A percentile compares a stretch with the other conserved stretches of the same genome.
Conservation (phyloP, 108 stramenopile species). For the Nitzschia palea region DNA sequence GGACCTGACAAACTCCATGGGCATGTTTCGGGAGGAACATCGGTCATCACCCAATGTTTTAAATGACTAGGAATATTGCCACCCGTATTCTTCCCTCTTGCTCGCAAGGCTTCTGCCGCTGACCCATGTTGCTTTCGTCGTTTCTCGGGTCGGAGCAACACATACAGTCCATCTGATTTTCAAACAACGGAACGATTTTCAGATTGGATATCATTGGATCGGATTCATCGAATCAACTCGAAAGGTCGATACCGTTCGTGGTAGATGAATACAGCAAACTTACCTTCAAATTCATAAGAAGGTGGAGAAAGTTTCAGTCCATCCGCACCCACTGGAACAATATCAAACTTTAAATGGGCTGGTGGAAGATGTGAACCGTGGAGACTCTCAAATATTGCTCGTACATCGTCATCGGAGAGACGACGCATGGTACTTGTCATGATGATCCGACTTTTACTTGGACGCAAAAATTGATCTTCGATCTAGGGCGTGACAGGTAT, state of each 20-base stretch:
- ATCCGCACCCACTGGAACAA: slow-evolving; percentile 54
- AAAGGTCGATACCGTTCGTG: background rate
- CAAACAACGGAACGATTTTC: too few species aligned
- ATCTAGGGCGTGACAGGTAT: too few species aligned
- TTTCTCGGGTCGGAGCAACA: slow-evolving; percentile 57
- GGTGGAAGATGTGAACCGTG: slow-evolving; percentile 48
- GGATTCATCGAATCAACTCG: background rate
- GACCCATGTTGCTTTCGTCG: slow-evolving; percentile 19
- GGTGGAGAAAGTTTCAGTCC: slow-evolving; percentile 73
- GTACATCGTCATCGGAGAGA: slow-evolving; percentile 58
- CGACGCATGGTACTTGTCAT: slow-evolving; percentile 36
- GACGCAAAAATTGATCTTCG: too few species aligned
- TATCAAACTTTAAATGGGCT: slow-evolving; percentile 54
- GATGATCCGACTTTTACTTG: background rate
- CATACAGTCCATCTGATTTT: slow-evolving; percentile 71
- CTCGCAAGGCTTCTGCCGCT: background rate
- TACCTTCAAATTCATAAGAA: slow-evolving; percentile 68
- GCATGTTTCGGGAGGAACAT: slow-evolving; percentile 31
- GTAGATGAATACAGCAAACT: slow-evolving; percentile 5
- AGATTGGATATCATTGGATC: too few species aligned
- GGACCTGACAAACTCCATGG: slow-evolving; percentile 74
- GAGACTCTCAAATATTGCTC: slow-evolving; percentile 65
- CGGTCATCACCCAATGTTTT: slow-evolving; percentile 32
- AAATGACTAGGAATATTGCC: slow-evolving; percentile 49
- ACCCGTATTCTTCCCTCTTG: slow-evolving; percentile 3